Base-by-base conservation (phyloP, 148 eudicot species). In the Suaeda aralocaspica region DNA sequence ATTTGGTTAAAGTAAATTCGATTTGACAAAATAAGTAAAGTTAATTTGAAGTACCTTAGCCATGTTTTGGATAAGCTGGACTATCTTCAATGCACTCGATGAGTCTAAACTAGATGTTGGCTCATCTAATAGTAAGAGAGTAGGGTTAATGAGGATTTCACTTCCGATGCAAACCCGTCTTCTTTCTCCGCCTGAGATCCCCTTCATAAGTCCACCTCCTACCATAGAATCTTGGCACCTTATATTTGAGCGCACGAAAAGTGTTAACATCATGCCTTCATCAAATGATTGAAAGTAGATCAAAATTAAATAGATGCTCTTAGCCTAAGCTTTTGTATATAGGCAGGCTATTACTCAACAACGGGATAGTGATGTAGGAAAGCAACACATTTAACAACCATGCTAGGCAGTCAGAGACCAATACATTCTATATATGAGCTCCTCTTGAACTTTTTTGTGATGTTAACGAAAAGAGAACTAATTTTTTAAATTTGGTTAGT, bases 181-280 rank as follows among this genome's bases (percentile, higher is more conserved):
- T 25, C 78, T 76, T 70, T 76, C 78, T 5, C 81, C 81, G 28
- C 78, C 81, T 45, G 81, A 78, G n/a, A 78, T 74, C 41, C 81
- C 81, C 71, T 64, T 66, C 56, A 69, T 30, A 64, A 68, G 67
- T 69, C 53, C 59, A 34, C 71, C 77, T 4, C 81, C 81, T 63
- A 74, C 36, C 19, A 74, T 50, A 29, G 71, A 48, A 70, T 73
- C 39, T 71, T 78, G 81, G 74, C 81, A 78, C 66, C 81, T 78
- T 53, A n/a, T n/a, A n/a, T n/a, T 24, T 28, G 48, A 29, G 34
- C 46, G 57, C 45, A 42, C 50, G 6, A 41, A 4, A 22, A 39
- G 3, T 19, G 6, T 60, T 34, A 60, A 26, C 67, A 1, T 12
- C 9, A 41, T 10, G 19, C 6, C 18, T 1, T 36, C 41, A 30